Percentiles rank a stretch among this genome's conserved stretches.
phyloP scores from a whole-genome alignment of 805 yeast species.

The Kodamaea neixiangensis region DNA sequence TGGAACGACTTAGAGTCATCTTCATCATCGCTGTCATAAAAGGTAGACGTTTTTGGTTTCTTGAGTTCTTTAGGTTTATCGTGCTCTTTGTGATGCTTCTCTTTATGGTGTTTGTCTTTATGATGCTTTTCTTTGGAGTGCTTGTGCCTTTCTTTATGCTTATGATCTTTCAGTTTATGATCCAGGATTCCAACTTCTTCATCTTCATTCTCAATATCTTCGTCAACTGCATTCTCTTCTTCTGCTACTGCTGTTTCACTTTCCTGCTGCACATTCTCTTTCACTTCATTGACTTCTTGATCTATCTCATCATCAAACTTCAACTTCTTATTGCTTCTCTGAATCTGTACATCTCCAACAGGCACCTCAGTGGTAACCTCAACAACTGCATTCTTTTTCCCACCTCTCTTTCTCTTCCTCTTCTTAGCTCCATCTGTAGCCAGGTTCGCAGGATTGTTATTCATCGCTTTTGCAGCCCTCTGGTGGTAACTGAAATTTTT shows the following conservation, averaged over 20 bases:
- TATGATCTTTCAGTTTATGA: not conserved
- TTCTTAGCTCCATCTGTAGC: conserved; percentile 13
- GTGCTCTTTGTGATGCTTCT: not conserved
- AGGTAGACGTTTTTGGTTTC: conserved; percentile 3
- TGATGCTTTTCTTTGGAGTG: not conserved
- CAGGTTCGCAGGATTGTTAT: conserved; percentile 14
- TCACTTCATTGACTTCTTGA: not conserved
- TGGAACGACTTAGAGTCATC: conserved; percentile 17
- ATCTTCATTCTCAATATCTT: not conserved
- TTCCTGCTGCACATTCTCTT: not conserved
- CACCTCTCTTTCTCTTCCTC: conserved; percentile 33
- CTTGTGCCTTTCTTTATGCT: not conserved
- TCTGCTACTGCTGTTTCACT: not conserved
- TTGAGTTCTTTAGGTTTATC: not conserved
- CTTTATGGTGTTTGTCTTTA: not conserved
- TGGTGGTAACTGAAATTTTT: not conserved
- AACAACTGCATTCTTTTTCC: conserved; percentile 17
- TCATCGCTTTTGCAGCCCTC: conserved; percentile 11
- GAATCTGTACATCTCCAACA: conserved; percentile 15
- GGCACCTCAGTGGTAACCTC: conserved; percentile 7
- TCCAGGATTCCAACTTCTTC: not conserved
- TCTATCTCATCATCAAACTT: conserved; percentile 14
- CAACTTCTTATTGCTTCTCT: conserved; percentile 17
- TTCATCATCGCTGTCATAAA: conserved; percentile 15
- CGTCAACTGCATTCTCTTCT: not conserved